Percentiles rank a stretch among this genome's conserved stretches.
phyloP scores from a whole-genome alignment of 331 rosid species.

The Acacia pycnantha region DNA sequence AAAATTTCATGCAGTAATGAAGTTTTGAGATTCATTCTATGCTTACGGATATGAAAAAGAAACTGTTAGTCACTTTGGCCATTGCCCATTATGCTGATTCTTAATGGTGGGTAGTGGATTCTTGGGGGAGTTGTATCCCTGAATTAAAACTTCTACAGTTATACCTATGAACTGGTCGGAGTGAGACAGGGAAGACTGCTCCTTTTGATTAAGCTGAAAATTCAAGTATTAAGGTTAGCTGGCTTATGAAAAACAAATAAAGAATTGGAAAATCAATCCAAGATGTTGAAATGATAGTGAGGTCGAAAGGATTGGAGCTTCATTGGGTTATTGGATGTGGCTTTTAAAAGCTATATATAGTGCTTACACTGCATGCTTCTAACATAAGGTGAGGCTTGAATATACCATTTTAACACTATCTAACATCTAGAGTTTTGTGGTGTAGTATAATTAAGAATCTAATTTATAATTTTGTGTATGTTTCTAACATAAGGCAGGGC shows the following conservation, averaged over 20 bases:
- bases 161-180: not conserved
- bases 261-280: not conserved
- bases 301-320: not conserved
- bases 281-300: not conserved
- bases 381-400: not conserved
- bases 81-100: too few relatives aligned
- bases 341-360: not conserved
- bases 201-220: slow-evolving; percentile 12
- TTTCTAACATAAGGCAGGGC: not conserved
- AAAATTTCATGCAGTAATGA: not conserved
- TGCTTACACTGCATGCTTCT: not conserved
- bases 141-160: too few relatives aligned
- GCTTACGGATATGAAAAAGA: not conserved
- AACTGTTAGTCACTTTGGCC: too few relatives aligned
- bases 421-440: not conserved
- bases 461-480: not conserved
- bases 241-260: not conserved
- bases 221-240: not conserved
- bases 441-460: not conserved
- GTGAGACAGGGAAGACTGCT: not conserved
- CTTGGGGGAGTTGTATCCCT: too few relatives aligned
- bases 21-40: not conserved
- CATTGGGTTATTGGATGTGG: not conserved
- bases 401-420: not conserved
- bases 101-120: too few relatives aligned